Evolutionary conservation across 345 rosid genomes (phyloP), one percentile per base, ranked within the genome.

Genomic region (Sonneratia caseolaris): DNA sequence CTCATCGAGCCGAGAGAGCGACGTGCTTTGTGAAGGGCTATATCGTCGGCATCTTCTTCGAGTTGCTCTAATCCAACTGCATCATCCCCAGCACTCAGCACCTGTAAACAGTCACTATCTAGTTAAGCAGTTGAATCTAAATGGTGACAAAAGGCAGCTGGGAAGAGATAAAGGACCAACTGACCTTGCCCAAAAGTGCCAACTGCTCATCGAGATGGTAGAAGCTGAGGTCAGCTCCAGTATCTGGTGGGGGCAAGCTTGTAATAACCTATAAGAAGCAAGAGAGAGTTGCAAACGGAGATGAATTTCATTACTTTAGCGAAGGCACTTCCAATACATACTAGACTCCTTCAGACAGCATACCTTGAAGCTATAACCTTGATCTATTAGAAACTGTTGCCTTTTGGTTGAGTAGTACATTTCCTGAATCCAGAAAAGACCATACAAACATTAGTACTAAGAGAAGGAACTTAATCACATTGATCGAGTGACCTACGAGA

Each of bases 291-390:
- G 69, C 27, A 27, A 62, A 32, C 0, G 32, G 18, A 35, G 18
- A 27, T 62, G 18, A 62, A 27, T 27, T 27, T 27, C 18, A 35
- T 10, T 62, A 12, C 7, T 12, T 3, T 35, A 10, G 37, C 38
- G 64, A 62, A 62, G 38, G 64, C 64, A 57, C 64, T 62, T 62
- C 66, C 14, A 10, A 35, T 35, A 27, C 14, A 2, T n/a, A 42
- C 36, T 62, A 27, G 6, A 62, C 19, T 62, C 32, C 15, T 27
- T 10, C 37, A 77, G 22, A 73, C 13, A 37, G 64, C 69, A 36
- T 77, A 89, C 95, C 96, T 92, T 92, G 40, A 92, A 95, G 80
- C 96, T 95, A 45, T 92, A 92, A 77, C 97, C 97, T 86, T 92
- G 99, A 81, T 92, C 97, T 16, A 95, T 88, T 80, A 95, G 75